Base-by-base conservation (phyloP, 129 eudicot genomes). In the Chrysanthemum seticuspe region DNA sequence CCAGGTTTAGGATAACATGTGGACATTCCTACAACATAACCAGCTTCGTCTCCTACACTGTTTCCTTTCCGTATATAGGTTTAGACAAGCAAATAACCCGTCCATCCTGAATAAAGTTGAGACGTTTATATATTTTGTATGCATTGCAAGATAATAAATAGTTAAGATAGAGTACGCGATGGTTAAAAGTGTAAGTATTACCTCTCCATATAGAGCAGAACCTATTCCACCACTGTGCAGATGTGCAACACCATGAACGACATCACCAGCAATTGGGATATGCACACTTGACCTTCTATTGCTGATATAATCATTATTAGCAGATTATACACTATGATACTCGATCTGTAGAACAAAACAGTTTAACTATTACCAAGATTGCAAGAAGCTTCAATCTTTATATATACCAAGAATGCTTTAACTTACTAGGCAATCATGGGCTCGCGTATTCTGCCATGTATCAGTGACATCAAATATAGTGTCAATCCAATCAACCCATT, bases 1-100 rank as follows among this genome's bases (percentile, higher is more conserved):
- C 91, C 91, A 1, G 95, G 90, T 74, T 71, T 56, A 54, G 98
- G 96, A 69, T 89, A 92, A 82, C 98, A 89, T 4, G 96, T 85
- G 1, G 96, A 77, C 98, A 92, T 92, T 82, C 98, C 98, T 1
- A 89, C 95, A 78, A 89, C 82, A 73, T 85, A 92, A 72, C 96
- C 98, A 31, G 87, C 85, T 85, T 89, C 96, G 49, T 89, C 84
- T 80, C 98, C 98, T 40, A 79, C 86, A 63, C 84, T 81, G 4
- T 76, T 78, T 72, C 98, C 96, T 40, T 82, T 44, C 76, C 95
- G 11, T 88, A 92, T 6, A 64, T 74, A 58, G 97, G 89, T 53
- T 44, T 67, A 18, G 96, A 92, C 7, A 91, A 77, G 77, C 97
- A 91, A 71, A 91, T 84, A 6, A 74, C 70, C 19, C 84, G 75